Base-by-base conservation (phyloP, 1,284 basidiomycete species). In the Fomes fomentarius region DNA sequence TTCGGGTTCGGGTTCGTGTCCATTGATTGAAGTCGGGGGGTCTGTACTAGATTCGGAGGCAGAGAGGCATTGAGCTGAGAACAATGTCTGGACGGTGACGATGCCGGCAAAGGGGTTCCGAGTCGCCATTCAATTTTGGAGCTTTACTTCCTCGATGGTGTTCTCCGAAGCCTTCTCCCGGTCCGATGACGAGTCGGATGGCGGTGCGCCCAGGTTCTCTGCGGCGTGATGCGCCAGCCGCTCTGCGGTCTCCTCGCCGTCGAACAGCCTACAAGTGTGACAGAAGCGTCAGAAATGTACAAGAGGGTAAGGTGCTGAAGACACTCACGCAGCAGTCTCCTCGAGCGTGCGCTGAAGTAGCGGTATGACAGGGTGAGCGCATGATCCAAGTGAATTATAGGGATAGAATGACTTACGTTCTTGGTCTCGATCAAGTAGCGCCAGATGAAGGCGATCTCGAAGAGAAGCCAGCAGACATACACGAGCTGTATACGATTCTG, bases 371-470 rank as follows among this genome's bases (percentile, higher is more conserved):
- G 1, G 4, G 35, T 34, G 25, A 44, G 43, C 35, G 17, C 14
- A 12, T 38, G 34, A 15, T 10, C 34, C 15, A 41, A 2, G 0
- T n/a, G 8, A 37, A 14, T 11, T 11, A 14, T 17, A 17, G 22
- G 34, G 21, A 14, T 10, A 34, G 17, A 12, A 40, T 2, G 4
- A 38, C 64, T 56, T 43, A 66, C 65, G 56, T 67, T 65, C 64
- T 77, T 74, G 37, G 76, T 80, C 63, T 82, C 79, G 11, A 80
- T 71, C 21, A 76, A 66, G 62, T 77, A 80, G 51, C 80, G 69
- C 64, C 79, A 85, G 55, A 86, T 79, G 56, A 85, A 74, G n/a
- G 77, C 58, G 33, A 80, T 69, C 60, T 85, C 83, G 59, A 85
- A 79, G 0, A 75, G 63, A 60, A 69, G 63, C 70, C 70, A 71